Evolutionary conservation across 1,284 basidiomycete species (phyloP).

Genomic region (Leccinum fallax): DNA sequence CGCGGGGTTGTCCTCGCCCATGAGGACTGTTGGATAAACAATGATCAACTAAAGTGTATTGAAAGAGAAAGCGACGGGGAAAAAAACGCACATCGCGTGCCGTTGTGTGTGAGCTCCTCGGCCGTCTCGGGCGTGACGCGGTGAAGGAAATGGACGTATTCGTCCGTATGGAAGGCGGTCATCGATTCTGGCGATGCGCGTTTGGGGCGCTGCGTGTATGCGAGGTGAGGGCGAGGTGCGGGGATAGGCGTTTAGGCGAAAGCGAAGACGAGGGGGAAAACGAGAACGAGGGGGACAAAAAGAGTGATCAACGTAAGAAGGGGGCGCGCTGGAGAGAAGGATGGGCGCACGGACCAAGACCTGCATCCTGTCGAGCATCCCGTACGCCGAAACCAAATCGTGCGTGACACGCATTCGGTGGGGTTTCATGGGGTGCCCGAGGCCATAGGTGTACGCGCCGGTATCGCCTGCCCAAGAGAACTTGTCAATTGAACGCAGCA

Average conservation of each 20-base stretch:
- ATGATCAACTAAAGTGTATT: constrained; percentile 7
- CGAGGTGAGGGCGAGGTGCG: background rate
- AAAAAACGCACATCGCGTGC: constrained; percentile 61
- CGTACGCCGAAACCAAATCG: constrained; percentile 89
- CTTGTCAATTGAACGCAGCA: background rate
- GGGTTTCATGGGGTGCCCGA: constrained; percentile 94
- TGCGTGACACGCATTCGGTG: constrained; percentile 93
- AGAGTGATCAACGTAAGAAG: too few species aligned
- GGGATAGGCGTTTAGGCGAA: background rate
- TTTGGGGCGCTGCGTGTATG: constrained; percentile 51
- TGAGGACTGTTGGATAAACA: constrained; percentile 65
- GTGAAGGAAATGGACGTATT: constrained; percentile 92
- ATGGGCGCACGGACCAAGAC: background rate
- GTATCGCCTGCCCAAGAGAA: constrained; percentile 59
- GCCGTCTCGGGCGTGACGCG: constrained; percentile 88
- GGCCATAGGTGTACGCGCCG: constrained; percentile 84
- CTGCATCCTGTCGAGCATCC: constrained; percentile 90
- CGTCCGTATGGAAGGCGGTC: constrained; percentile 96
- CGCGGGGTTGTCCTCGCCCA: constrained; percentile 95
- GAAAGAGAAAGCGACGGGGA: background rate
- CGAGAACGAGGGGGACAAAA: too few species aligned
- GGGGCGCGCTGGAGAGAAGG: background rate
- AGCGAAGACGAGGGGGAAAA: too few species aligned
- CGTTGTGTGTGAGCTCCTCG: constrained; percentile 82
- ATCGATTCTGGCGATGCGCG: constrained; percentile 77